Evolutionary conservation across 306 rosid genomes (phyloP).

Genomic region (Lotus japonicus): DNA sequence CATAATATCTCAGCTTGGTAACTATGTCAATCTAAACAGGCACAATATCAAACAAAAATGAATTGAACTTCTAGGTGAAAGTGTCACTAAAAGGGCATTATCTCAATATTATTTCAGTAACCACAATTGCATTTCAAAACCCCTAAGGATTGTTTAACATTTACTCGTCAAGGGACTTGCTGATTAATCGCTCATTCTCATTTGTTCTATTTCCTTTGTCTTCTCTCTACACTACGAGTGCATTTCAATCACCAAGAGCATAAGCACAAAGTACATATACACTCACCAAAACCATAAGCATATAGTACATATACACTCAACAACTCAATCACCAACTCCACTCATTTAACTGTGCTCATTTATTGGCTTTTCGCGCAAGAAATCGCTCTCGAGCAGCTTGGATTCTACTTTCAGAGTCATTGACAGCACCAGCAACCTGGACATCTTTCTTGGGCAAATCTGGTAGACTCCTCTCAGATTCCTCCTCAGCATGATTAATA

Average conservation of each 20-base stretch:
- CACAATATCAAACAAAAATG: not conserved
- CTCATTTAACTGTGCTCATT: constrained; percentile 30
- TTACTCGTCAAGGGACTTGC: not conserved
- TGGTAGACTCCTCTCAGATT: constrained; percentile 29
- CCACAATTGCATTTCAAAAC: constrained; percentile 4
- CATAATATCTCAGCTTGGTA: not conserved
- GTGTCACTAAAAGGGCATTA: not conserved
- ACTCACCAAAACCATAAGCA: constrained; percentile 5
- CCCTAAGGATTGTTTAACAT: not conserved
- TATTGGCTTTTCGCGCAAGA: constrained; percentile 70
- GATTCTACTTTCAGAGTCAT: constrained; percentile 56
- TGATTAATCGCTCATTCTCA: not conserved
- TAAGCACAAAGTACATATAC: not conserved
- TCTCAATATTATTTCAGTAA: constrained; percentile 1
- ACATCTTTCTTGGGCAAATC: constrained; percentile 50
- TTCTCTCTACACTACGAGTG: not conserved
- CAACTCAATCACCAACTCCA: not conserved
- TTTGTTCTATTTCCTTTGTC: not conserved
- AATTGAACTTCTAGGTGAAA: not conserved
- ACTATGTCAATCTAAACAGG: not conserved
- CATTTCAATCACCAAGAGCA: constrained; percentile 12
- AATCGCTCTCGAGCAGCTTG: constrained; percentile 86
- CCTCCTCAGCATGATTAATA: constrained; percentile 36
- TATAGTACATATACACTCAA: not conserved
- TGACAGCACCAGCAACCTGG: constrained; percentile 25